phyloP scores from a whole-genome alignment of 805 yeast species.

The Candida quercuum region DNA sequence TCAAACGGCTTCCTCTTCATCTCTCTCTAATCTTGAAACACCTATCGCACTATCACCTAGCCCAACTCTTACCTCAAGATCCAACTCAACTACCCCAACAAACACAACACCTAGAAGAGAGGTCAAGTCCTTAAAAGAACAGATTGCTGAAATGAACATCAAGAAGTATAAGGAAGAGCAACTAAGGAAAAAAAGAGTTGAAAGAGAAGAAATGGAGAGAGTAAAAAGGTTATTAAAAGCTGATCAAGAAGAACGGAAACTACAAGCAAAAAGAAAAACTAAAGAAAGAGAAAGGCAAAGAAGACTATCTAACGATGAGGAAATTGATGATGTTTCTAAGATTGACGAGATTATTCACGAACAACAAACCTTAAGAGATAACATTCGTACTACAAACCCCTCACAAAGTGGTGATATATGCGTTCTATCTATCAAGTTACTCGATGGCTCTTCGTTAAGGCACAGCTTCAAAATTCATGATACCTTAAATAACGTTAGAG shows the following conservation, averaged over 20 bases:
- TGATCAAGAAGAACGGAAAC: slow-evolving; percentile 44
- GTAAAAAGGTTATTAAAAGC: slow-evolving; percentile 46
- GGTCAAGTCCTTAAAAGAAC: slow-evolving; percentile 31
- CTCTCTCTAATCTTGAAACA: background rate
- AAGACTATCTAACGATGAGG: slow-evolving; percentile 15
- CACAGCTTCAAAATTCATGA: slow-evolving; percentile 41
- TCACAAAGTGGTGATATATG: slow-evolving; percentile 23
- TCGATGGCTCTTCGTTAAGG: slow-evolving; percentile 59
- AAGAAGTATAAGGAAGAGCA: slow-evolving; percentile 34
- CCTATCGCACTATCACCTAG: background rate
- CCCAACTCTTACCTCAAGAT: slow-evolving; percentile 2
- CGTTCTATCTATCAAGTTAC: slow-evolving; percentile 51
- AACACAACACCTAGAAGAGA: slow-evolving; percentile 3
- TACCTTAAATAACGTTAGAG: slow-evolving; percentile 53
- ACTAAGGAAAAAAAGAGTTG: slow-evolving; percentile 29
- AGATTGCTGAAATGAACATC: slow-evolving; percentile 35
- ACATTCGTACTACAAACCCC: slow-evolving; percentile 12
- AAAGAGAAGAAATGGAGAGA: slow-evolving; percentile 48
- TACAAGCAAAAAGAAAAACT: slow-evolving; percentile 13
- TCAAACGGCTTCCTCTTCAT: background rate
- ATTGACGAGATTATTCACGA: slow-evolving; percentile 17
- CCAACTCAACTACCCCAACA: slow-evolving; percentile 6
- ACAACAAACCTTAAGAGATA: slow-evolving; percentile 13
- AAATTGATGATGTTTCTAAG: slow-evolving; percentile 25
- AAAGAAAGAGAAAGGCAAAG: slow-evolving; percentile 16